Conservation (phyloP, 75 land plant species). For the Pinus tabuliformis region DNA sequence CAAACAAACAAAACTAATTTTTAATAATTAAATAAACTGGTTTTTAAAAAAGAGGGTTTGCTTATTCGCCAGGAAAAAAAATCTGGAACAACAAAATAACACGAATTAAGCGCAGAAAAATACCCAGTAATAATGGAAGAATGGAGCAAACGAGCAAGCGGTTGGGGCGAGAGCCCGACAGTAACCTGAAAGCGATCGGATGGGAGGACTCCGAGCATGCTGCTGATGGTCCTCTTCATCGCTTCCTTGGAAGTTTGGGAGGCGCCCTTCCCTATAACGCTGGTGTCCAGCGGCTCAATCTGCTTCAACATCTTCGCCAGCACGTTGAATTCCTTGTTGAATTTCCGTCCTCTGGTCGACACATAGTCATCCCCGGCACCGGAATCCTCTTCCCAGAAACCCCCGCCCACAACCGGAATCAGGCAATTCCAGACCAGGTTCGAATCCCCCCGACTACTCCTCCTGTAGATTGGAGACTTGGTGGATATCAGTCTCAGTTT, state of each 20-base stretch:
- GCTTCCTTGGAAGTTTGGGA: constrained; percentile 33
- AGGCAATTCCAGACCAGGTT: background rate
- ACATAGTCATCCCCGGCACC: constrained; percentile 9
- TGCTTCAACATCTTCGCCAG: constrained; percentile 23
- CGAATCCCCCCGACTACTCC: too few relatives aligned
- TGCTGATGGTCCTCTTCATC: constrained; percentile 49
- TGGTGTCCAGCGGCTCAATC: constrained; percentile 33
- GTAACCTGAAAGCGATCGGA: constrained; percentile 37
- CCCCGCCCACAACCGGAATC: constrained; percentile 23
- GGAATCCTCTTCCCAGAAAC: constrained; percentile 25
- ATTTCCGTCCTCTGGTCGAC: constrained; percentile 18
- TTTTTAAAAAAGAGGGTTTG: too few relatives aligned
- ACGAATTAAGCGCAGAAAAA: background rate
- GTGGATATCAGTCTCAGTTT: too few relatives aligned
- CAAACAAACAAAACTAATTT: too few relatives aligned
- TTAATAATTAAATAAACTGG: too few relatives aligned
- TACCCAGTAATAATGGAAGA: constrained; percentile 55
- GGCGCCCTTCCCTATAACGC: constrained; percentile 32
- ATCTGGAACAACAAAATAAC: background rate
- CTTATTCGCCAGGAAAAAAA: too few relatives aligned
- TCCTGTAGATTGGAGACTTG: too few relatives aligned
- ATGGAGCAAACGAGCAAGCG: constrained; percentile 24
- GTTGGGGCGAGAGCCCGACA: constrained; percentile 16
- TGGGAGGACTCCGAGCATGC: constrained; percentile 44
- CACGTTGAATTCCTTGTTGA: constrained; percentile 25